A percentile compares a stretch with the other conserved stretches of the same genome.
Conservation (phyloP, 1,284 basidiomycete genomes). For the Leccinum fuscescens region DNA sequence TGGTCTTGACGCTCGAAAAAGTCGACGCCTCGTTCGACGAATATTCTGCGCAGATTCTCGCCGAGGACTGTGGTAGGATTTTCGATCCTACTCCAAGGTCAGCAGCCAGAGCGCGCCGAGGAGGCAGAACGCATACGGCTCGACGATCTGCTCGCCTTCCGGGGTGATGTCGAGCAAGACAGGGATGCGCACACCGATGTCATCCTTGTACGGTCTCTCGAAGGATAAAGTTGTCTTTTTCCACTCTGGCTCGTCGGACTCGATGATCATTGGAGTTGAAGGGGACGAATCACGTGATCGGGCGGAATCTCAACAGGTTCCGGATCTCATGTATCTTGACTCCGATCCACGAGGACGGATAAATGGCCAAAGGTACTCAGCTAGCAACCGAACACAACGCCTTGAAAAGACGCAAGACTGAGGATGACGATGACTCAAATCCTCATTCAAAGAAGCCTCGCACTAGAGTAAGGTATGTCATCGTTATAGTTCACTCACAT, state of each 20-base stretch:
- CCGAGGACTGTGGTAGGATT: conserved; percentile 52
- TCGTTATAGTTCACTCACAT: conserved; percentile 4
- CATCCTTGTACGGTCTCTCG: conserved; percentile 77
- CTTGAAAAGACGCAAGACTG: conserved; percentile 60
- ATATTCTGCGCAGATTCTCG: conserved; percentile 65
- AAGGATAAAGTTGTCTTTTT: conserved; percentile 64
- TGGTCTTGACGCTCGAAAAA: conserved; percentile 63
- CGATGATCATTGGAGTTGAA: neutral
- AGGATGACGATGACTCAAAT: conserved; percentile 52
- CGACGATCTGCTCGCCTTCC: conserved; percentile 66
- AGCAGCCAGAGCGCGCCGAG: conserved; percentile 20
- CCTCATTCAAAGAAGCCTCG: conserved; percentile 63
- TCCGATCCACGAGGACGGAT: conserved; percentile 31
- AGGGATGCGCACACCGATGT: conserved; percentile 58
- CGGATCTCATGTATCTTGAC: conserved; percentile 19
- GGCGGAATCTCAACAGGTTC: conserved; percentile 1
- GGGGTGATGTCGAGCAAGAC: conserved; percentile 65
- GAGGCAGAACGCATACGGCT: conserved; percentile 51
- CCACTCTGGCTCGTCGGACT: conserved; percentile 47
- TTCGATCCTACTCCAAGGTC: conserved; percentile 44
- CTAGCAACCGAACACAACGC: conserved; percentile 27
- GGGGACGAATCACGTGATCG: conserved; percentile 27
- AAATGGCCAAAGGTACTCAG: conserved; percentile 29
- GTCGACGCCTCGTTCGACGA: conserved; percentile 67
- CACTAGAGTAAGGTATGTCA: conserved; percentile 64